Conservation (phyloP, 2,329 filamentous ascomycete genomes). For the Colletotrichum godetiae region DNA sequence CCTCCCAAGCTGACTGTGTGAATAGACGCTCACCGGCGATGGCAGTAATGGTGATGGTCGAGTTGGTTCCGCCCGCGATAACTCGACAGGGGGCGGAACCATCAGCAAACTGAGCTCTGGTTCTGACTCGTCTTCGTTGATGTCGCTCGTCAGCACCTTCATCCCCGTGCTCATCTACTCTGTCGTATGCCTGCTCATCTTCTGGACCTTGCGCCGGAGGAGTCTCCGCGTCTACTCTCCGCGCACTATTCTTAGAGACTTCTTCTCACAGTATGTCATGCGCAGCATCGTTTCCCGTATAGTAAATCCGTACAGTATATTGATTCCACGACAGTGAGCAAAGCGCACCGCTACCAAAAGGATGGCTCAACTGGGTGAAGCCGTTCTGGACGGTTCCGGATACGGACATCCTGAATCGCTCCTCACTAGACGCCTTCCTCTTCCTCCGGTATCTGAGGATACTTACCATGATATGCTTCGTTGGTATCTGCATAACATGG, state of each 20-base stretch:
- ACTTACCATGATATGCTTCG: slow-evolving; percentile 79
- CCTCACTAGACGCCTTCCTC: slow-evolving; percentile 91
- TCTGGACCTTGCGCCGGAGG: slow-evolving; percentile 60
- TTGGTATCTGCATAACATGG: slow-evolving; percentile 85
- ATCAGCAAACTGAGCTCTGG: slow-evolving; percentile 46
- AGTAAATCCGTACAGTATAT: too few relatives aligned
- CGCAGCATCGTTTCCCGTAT: too few relatives aligned
- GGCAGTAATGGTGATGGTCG: slow-evolving; percentile 47
- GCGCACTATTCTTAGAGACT: slow-evolving; percentile 60
- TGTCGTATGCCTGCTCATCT: slow-evolving; percentile 61
- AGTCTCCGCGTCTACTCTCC: slow-evolving; percentile 67
- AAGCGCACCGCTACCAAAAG: slow-evolving; percentile 59
- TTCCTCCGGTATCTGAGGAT: slow-evolving; percentile 79
- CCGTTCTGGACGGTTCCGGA: slow-evolving; percentile 78
- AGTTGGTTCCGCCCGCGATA: slow-evolving; percentile 56
- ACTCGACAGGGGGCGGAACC: slow-evolving; percentile 49
- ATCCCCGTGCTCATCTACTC: slow-evolving; percentile 63
- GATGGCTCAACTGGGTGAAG: slow-evolving; percentile 75
- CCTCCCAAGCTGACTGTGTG: slow-evolving; percentile 13
- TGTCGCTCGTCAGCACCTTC: slow-evolving; percentile 61
- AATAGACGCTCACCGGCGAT: slow-evolving; percentile 28
- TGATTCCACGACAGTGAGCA: slow-evolving; percentile 26
- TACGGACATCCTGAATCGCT: slow-evolving; percentile 86
- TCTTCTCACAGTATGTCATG: slow-evolving; percentile 58
- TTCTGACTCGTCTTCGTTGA: slow-evolving; percentile 54